Conservation (phyloP, 495 filamentous ascomycete species). For the Aeminium ludgeri region DNA sequence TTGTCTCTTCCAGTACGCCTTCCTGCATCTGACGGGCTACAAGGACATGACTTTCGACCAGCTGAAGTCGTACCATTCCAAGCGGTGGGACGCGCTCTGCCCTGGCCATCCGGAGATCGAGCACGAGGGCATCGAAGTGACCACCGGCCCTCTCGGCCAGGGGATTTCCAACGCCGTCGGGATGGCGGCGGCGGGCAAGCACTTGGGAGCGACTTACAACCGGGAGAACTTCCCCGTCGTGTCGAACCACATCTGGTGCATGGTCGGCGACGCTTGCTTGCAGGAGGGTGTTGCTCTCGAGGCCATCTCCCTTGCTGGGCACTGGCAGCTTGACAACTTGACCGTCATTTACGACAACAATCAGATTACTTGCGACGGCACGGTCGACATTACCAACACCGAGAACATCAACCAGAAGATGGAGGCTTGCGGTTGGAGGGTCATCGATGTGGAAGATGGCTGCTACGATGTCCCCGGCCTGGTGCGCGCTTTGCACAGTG, state of each 20-base stretch:
- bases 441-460: constrained; percentile 38
- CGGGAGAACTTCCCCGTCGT: constrained; percentile 33
- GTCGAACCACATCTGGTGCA: constrained; percentile 36
- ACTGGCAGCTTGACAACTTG: constrained; percentile 38
- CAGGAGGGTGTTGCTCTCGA: constrained; percentile 45
- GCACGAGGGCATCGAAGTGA: constrained; percentile 43
- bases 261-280: constrained; percentile 42
- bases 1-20: constrained; percentile 42
- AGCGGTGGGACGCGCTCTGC: constrained; percentile 33
- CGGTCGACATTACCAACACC: constrained; percentile 35
- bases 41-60: constrained; percentile 42
- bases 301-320: constrained; percentile 38
- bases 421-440: constrained; percentile 40
- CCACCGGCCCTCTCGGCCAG: constrained; percentile 44
- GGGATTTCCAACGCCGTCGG: constrained; percentile 45
- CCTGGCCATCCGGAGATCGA: constrained; percentile 49
- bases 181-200: constrained; percentile 40
- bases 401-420: constrained; percentile 46
- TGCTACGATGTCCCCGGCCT: constrained; percentile 36
- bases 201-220: constrained; percentile 39
- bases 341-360: constrained; percentile 45
- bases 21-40: constrained; percentile 42
- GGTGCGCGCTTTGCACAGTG: constrained; percentile 32
- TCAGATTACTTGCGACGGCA: constrained; percentile 42
- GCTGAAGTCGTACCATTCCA: constrained; percentile 41